Percentiles rank a stretch among this genome's conserved stretches.
Conservation (phyloP, 352 stramenopile genomes). For the Pythium chondricola region DNA sequence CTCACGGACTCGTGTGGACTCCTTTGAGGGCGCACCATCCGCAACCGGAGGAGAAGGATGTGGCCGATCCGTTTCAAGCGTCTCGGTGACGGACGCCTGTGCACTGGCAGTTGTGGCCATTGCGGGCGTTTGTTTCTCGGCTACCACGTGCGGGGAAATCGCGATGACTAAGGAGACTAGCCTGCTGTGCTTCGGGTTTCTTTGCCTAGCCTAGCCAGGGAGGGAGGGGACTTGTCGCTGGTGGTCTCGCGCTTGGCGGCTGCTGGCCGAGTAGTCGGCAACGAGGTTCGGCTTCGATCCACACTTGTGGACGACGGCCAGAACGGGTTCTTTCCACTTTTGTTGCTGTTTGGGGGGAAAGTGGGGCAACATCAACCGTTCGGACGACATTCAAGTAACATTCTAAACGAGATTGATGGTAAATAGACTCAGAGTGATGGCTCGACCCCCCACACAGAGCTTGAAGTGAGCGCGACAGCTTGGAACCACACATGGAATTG, state of each 20-base stretch:
- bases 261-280: not conserved
- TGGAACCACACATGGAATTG: too few relatives aligned
- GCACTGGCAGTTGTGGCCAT: not conserved
- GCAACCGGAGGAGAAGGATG: not conserved
- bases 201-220: not conserved
- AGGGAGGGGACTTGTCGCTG: not conserved
- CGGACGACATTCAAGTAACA: slow-evolving; percentile 9
- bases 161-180: not conserved
- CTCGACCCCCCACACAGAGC: not conserved
- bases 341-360: too few relatives aligned
- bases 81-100: not conserved
- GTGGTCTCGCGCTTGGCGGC: too few relatives aligned
- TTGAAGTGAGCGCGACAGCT: too few relatives aligned
- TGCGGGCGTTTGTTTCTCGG: not conserved
- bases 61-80: slow-evolving; percentile 6
- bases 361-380: slow-evolving; percentile 6
- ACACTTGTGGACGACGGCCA: slow-evolving; percentile 2
- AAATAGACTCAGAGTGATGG: slow-evolving; percentile 2
- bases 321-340: slow-evolving; percentile 16
- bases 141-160: not conserved
- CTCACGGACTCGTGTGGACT: slow-evolving; percentile 3
- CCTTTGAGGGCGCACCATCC: not conserved
- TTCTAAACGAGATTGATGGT: not conserved
- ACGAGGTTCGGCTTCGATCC: not conserved
- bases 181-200: not conserved